phyloP scores from a whole-genome alignment of 768 basidiomycete genomes.

The Favolaschia claudopus region DNA sequence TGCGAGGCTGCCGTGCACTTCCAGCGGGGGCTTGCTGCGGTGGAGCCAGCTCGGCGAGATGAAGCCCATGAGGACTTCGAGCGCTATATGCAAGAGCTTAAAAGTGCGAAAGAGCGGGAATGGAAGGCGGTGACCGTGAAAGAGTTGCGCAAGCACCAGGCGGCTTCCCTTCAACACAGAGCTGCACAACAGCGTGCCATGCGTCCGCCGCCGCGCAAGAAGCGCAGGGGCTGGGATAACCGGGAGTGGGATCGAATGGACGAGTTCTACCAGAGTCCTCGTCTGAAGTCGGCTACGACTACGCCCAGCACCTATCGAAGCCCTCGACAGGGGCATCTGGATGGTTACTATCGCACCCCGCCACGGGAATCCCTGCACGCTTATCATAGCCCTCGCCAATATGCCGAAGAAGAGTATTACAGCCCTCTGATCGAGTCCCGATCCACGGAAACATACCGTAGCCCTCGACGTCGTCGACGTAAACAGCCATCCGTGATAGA shows the following conservation, averaged over 20 bases:
- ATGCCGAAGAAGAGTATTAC: no score
- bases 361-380: background rate
- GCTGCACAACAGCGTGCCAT: conserved; percentile 15
- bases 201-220: conserved; percentile 7
- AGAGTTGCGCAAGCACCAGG: conserved; percentile 23
- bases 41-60: conserved; percentile 10
- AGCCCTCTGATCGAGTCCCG: no score
- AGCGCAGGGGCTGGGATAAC: background rate
- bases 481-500: background rate
- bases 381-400: background rate
- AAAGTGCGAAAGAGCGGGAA: conserved; percentile 20
- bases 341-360: conserved; percentile 5
- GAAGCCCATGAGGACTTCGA: conserved; percentile 17
- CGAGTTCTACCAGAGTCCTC: conserved; percentile 1
- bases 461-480: background rate
- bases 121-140: conserved; percentile 23
- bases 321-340: background rate
- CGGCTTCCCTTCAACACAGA: conserved; percentile 10
- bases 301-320: background rate
- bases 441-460: background rate
- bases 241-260: conserved; percentile 14
- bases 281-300: no score
- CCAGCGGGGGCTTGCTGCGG: conserved; percentile 9
- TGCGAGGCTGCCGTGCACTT: conserved; percentile 26
- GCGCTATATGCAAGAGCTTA: conserved; percentile 18